A percentile compares a stretch with the other conserved stretches of the same genome.
phyloP scores from a whole-genome alignment of 2,329 filamentous ascomycete species.

The Biscogniauxia marginata region DNA sequence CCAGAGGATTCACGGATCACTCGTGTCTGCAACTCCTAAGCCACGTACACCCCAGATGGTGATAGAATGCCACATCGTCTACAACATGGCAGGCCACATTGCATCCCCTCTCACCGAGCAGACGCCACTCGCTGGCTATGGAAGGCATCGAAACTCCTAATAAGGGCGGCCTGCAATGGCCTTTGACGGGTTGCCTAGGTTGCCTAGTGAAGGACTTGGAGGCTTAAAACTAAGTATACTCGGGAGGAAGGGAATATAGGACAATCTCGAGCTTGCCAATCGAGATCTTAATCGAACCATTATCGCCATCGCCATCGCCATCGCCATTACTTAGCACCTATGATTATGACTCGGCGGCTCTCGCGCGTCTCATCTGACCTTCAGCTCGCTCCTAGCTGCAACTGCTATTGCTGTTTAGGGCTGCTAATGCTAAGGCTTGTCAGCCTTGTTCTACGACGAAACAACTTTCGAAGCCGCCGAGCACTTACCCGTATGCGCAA shows the following conservation, averaged over 20 bases:
- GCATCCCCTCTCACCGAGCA: no score
- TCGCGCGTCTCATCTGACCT: background rate
- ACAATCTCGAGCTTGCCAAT: background rate
- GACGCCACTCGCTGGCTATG: no score
- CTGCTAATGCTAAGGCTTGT: constrained; percentile 16
- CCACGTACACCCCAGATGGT: background rate
- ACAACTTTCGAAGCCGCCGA: background rate
- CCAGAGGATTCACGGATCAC: background rate
- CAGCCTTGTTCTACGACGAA: constrained; percentile 14
- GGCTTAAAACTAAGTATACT: background rate
- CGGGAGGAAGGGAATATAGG: background rate
- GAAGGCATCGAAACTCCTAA: no score
- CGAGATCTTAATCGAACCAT: no score
- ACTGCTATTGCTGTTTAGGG: background rate
- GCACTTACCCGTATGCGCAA: background rate
- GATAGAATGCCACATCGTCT: background rate
- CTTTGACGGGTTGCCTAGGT: background rate
- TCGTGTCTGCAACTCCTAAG: background rate
- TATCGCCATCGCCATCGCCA: no score
- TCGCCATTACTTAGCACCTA: no score
- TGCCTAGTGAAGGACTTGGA: background rate
- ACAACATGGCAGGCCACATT: no score
- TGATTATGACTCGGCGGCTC: no score
- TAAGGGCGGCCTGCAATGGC: no score
- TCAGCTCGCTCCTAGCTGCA: no score